phyloP scores from a whole-genome alignment of 192 early-diverging fungal species.

The Dissophora globulifera region DNA sequence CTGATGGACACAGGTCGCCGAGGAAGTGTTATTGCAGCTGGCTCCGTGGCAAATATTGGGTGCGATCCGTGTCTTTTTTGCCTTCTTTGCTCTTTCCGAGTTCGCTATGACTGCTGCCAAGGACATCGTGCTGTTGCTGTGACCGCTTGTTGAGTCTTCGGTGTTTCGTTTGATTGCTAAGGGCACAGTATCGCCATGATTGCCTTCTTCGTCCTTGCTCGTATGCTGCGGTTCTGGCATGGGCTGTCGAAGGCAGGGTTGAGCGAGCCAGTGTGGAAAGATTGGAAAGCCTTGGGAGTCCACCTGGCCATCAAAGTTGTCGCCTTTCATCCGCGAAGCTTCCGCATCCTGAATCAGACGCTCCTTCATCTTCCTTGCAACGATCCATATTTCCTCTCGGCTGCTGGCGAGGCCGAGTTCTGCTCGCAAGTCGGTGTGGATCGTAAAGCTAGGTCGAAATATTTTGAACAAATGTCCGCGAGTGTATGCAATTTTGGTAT shows the following conservation, averaged over 20 bases:
- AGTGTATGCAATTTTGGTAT: slow-evolving; percentile 71
- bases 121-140: background rate
- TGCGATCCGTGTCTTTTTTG: slow-evolving; percentile 23
- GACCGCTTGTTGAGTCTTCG: slow-evolving; percentile 1
- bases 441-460: slow-evolving; percentile 75
- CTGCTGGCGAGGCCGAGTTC: slow-evolving; percentile 68
- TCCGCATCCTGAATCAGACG: slow-evolving; percentile 57
- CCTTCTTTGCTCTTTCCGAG: slow-evolving; percentile 17
- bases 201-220: slow-evolving; percentile 13
- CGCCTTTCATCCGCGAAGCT: slow-evolving; percentile 12
- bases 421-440: slow-evolving; percentile 83
- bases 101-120: background rate
- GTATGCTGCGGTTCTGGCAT: slow-evolving; percentile 31
- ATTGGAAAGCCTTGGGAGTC: slow-evolving; percentile 64
- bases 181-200: background rate
- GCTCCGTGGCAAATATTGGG: slow-evolving; percentile 16
- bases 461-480: slow-evolving; percentile 96
- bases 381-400: slow-evolving; percentile 66
- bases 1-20: slow-evolving; percentile 41
- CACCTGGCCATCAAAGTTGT: slow-evolving; percentile 19
- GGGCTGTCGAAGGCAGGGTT: slow-evolving; percentile 70
- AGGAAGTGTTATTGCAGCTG: slow-evolving; percentile 19
- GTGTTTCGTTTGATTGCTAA: slow-evolving; percentile 1
- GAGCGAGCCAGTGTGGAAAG: slow-evolving; percentile 75
- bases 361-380: slow-evolving; percentile 69